phyloP scores from a whole-genome alignment of 2,329 filamentous ascomycete genomes.

The Calcarisporium arbuscula region DNA sequence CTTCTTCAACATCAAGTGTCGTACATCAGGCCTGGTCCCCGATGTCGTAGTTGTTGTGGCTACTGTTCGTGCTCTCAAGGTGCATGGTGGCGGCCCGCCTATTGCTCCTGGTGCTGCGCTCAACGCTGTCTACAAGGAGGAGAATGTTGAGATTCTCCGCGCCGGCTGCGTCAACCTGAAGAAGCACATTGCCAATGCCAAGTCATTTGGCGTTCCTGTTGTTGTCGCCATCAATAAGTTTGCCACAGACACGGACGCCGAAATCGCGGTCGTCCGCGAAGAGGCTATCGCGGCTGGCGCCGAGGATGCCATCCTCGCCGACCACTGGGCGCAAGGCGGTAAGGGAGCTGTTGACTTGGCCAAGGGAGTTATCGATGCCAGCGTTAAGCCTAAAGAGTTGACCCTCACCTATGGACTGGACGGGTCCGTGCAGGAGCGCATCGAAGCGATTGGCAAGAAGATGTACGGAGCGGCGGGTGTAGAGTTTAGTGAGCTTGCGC shows the following conservation, averaged over 20 bases:
- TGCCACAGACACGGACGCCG: constrained; percentile 85
- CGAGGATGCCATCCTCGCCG: constrained; percentile 86
- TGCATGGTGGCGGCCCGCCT: constrained; percentile 92
- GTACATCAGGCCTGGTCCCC: constrained; percentile 83
- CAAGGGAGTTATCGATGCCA: constrained; percentile 75
- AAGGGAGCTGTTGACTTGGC: constrained; percentile 85
- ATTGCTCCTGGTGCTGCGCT: constrained; percentile 82
- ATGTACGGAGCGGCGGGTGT: constrained; percentile 93
- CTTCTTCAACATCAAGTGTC: constrained; percentile 99
- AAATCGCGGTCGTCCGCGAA: constrained; percentile 82
- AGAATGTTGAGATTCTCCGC: constrained; percentile 88
- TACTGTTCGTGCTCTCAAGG: constrained; percentile 91
- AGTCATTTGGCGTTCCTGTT: constrained; percentile 82
- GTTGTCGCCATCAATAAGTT: constrained; percentile 98
- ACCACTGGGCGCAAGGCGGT: constrained; percentile 96
- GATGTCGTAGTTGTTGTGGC: constrained; percentile 94
- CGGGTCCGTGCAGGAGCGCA: constrained; percentile 76
- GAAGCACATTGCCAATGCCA: constrained; percentile 92
- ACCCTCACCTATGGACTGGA: constrained; percentile 79
- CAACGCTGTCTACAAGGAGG: constrained; percentile 82
- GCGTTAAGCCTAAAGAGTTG: constrained; percentile 79
- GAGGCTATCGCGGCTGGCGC: constrained; percentile 89
- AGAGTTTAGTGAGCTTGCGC: constrained; percentile 88
- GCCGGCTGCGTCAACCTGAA: constrained; percentile 88
- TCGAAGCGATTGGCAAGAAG: constrained; percentile 80